A percentile compares a stretch with the other conserved stretches of the same genome.
phyloP scores from a whole-genome alignment of 768 basidiomycete species.

The Xerocomellus amylosporus region DNA sequence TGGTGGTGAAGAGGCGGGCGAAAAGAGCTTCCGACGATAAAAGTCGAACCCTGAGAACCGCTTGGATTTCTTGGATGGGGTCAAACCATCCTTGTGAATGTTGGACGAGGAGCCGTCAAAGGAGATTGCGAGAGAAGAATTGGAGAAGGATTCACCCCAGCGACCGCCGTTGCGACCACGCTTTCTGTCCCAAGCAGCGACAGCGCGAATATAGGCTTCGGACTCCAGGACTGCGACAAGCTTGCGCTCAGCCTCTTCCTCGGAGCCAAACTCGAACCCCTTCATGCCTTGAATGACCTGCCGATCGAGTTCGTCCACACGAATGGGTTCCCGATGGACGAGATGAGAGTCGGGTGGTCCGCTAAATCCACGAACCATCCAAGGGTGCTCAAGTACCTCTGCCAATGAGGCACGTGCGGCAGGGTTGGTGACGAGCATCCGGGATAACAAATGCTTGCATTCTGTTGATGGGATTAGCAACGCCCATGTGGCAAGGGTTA shows the following conservation, averaged over 20 bases:
- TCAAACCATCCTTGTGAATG: conserved; percentile 40
- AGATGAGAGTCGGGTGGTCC: conserved; percentile 82
- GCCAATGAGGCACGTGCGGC: conserved; percentile 71
- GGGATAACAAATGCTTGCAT: conserved; percentile 88
- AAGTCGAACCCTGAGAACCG: conserved; percentile 97
- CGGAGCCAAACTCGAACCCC: conserved; percentile 93
- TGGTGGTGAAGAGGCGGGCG: conserved; percentile 47
- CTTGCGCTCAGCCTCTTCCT: conserved; percentile 78
- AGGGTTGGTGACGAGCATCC: conserved; percentile 98
- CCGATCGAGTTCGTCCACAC: conserved; percentile 82
- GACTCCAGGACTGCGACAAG: conserved; percentile 72
- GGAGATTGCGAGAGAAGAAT: conserved; percentile 67
- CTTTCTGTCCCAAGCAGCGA: conserved; percentile 77
- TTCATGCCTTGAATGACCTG: conserved; percentile 88
- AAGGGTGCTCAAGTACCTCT: conserved; percentile 85
- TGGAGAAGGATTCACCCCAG: conserved; percentile 57
- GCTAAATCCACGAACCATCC: conserved; percentile 89
- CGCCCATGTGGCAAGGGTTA: neutral
- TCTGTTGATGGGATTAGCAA: conserved; percentile 47
- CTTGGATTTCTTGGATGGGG: conserved; percentile 62
- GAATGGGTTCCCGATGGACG: conserved; percentile 84
- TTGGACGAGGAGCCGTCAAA: conserved; percentile 46
- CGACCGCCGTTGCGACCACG: conserved; percentile 45
- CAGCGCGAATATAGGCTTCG: conserved; percentile 70
- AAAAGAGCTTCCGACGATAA: conserved; percentile 85